These are phyloP conservation scores for Leishmania tropica DNA, from an alignment of 208 protist species.

Conservation along the genomic window DNA sequence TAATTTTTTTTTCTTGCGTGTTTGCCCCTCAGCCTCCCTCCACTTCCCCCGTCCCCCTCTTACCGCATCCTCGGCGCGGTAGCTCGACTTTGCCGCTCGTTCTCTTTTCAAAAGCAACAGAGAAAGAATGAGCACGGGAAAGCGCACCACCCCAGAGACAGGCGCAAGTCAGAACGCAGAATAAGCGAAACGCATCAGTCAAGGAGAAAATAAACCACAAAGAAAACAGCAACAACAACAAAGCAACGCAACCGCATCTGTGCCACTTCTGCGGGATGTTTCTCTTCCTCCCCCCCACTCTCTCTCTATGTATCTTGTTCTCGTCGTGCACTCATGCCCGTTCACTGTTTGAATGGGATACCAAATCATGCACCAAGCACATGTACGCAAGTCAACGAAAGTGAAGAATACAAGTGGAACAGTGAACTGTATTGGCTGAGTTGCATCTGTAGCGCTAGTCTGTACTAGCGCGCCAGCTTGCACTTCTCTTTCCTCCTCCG, in stretches of 20 bases:
- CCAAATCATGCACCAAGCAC: not conserved
- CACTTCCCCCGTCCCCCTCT: not conserved
- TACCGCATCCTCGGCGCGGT: not conserved
- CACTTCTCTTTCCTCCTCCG: not conserved
- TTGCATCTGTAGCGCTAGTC: not conserved
- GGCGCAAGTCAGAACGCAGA: not conserved
- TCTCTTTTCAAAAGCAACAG: not conserved
- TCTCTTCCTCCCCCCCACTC: not conserved
- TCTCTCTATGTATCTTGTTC: not conserved
- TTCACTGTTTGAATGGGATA: not conserved
- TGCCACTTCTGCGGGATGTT: not conserved
- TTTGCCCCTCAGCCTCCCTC: not conserved
- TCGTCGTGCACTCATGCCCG: not conserved
- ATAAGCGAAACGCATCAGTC: not conserved
- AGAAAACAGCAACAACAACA: too few relatives aligned
- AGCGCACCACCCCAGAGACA: not conserved
- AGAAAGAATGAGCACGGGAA: not conserved
- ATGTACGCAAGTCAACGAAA: not conserved
- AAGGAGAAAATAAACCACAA: not conserved
- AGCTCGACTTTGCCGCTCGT: not conserved
- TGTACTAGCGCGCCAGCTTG: not conserved
- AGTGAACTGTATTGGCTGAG: not conserved
- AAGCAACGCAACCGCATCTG: too few relatives aligned
- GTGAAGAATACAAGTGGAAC: not conserved
- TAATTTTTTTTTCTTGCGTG: not conserved